phyloP scores from a whole-genome alignment of 2,329 filamentous ascomycete genomes.

The Ophiostoma sp. region DNA sequence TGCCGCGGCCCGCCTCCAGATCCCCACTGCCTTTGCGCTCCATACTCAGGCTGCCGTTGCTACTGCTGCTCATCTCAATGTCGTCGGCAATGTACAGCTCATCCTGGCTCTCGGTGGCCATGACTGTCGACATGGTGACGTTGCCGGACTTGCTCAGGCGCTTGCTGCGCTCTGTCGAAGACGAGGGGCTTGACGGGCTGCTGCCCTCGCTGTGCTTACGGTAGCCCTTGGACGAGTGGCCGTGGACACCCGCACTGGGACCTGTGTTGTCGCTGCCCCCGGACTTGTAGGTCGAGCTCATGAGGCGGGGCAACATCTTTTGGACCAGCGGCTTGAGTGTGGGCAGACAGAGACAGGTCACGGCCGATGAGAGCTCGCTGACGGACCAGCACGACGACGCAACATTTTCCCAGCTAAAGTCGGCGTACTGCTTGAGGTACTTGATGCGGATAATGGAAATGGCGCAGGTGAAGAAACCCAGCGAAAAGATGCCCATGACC shows the following conservation, averaged over 20 bases:
- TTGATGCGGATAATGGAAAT: constrained; percentile 44
- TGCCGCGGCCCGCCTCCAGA: background rate
- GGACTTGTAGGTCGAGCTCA: background rate
- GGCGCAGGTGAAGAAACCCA: constrained; percentile 44
- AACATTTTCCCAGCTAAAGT: constrained; percentile 43
- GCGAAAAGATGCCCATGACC: constrained; percentile 40
- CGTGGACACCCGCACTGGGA: background rate
- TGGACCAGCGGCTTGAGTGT: constrained; percentile 38
- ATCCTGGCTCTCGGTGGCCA: constrained; percentile 1
- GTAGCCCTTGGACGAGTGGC: background rate
- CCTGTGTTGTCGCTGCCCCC: background rate
- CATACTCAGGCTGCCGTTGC: background rate
- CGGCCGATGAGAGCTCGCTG: constrained; percentile 39
- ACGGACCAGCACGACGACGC: constrained; percentile 41
- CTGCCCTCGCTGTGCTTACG: constrained; percentile 10
- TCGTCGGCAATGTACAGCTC: constrained; percentile 3
- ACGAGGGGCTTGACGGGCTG: background rate
- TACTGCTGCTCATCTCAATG: constrained; percentile 1
- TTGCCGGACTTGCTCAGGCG: background rate
- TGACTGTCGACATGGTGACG: background rate
- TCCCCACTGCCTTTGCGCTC: background rate
- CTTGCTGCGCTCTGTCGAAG: background rate
- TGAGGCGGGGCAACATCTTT: background rate
- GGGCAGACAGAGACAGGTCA: constrained; percentile 42
- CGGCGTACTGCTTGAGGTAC: constrained; percentile 38